Evolutionary conservation across 768 basidiomycete genomes (phyloP), one percentile per base, ranked within the genome.

Genomic region (Mycena vulgaris): DNA sequence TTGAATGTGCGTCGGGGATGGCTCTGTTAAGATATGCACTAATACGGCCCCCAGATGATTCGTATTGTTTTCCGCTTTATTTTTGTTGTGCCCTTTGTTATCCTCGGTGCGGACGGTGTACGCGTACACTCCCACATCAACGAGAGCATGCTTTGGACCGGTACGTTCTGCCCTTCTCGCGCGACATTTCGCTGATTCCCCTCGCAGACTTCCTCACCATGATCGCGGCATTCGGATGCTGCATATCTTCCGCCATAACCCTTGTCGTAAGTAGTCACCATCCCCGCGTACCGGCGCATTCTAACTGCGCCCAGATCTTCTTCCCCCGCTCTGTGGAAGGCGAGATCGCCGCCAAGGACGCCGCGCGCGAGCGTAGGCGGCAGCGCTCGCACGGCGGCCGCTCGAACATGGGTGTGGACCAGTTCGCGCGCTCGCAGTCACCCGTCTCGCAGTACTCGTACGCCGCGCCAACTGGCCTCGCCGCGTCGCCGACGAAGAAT

Each of bases 281-380:
- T 39, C 52, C 35, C 37, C 28, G n/a, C 37, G 8, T 47, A 42
- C n/a, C 28, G 16, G 11, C 9, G 3, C 5, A 7, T 27, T 63
- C n/a, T 61, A 23, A 30, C 62, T 25, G 11, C 7, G 19, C 4
- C 14, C 40, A 94, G 93, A 92, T 95, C 39, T 95, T 95, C 85
- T 95, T 95, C 83, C 94, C 94, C 60, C 92, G 94, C 45, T 92
- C 91, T 7, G 86, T 92, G 49, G 87, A 92, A 78, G 82, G 86
- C 23, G 92, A 93, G 79, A 90, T 92, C 27, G 83, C 86, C 4
- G 80, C 82, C 5, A 84, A 81, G 28, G 89, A 91, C 55, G 85
- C 85, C 16, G 78, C 80, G 0, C 85, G 81, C 23, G 83, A 84
- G 45, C 77, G 80, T 47, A 83, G 80, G 71, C 83, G 81, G n/a